Base-by-base conservation (phyloP, 2,329 filamentous ascomycete species). In the Sporothrix variecibatus region DNA sequence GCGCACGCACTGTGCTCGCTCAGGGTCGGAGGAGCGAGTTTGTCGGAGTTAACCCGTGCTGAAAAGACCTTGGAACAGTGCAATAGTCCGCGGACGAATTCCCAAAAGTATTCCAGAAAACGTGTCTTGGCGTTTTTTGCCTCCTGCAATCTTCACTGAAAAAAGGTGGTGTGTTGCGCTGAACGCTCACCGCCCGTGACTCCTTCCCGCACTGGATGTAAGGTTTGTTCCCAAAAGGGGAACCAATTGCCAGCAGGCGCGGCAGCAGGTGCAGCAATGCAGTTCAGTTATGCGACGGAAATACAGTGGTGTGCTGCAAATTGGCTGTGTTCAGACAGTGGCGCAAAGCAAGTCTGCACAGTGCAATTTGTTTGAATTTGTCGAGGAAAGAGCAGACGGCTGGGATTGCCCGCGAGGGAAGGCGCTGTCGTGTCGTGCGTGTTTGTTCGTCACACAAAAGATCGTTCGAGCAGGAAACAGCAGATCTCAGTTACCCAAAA, bases 51-150 rank as follows among this genome's bases (percentile, higher is more conserved):
- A 72, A 31, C 28, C 53, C 8, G 20, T 20, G 40, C 1, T 12
- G 26, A 60, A 46, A 70, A 43, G 65, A 46, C 64, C 40, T 49
- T 67, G 64, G 64, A 31, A 58, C 49, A 69, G 49, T 28, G 68
- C 23, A 69, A 60, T 69, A 74, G n/a, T 60, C 67, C 72, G 72
- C 60, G 71, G 60, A 15, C 43, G 43, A 49, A 34, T 34, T 34
- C 34, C 49, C 43, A 65, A 56, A 65, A 26, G 28, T 38, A 43
- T 43, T 20, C 69, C 23, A 46, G 34, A 9, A 60, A 31, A 17
- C 9, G 28, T 53, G 49, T 26, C 68, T 71, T 71, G 70, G 70
- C 26, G 56, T 43, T 40, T 9, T 20, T 31, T 4, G 26, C 34
- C 40, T 17, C 38, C 46, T 17, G 46, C 17, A 51, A 51, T 51